Evolutionary conservation across 805 yeast species (phyloP), one percentile per base, ranked within the genome.

Genomic region (Wickerhamiella kurtzmanii): DNA sequence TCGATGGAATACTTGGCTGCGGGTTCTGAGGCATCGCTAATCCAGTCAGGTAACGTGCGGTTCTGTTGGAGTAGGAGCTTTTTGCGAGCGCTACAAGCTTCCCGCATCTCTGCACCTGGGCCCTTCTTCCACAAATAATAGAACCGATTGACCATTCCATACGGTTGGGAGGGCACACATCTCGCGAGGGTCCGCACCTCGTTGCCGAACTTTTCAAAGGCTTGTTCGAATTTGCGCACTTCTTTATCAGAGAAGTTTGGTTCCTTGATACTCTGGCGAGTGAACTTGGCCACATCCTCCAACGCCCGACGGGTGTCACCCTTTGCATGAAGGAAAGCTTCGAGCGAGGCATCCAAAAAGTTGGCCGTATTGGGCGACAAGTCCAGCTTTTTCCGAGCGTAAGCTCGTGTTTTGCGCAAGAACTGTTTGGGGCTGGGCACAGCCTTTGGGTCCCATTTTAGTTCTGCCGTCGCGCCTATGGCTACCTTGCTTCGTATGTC

Each of bases 61-160:
- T n/a, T 4, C n/a, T 38, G 17, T 4, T 37, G 46, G n/a, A 6
- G 6, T 5, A 21, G 4, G n/a, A 35, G 25, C 13, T 17, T 22
- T 35, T 36, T 42, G 18, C 35, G 46, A 6, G 46, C 19, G 19
- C 39, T 2, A 58, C 65, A 84, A 57, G 80, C 78, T 35, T 85
- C 95, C 94, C 96, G 84, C 16, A 86, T 82, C 38, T 61, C 59
- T 51, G 74, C 78, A 0, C 96, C 96, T 40, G 71, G 70, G 0
- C 95, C 81, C 61, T 88, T 88, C 63, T 88, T 88, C 97, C 97
- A 89, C 45, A 85, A 66, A 57, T 89, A 89, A 58, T 86, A 89
- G 60, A 72, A 87, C 48, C 96, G 65, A 1, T 89, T 97, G 52
- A 87, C 70, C 80, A 80, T 83, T 0, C 88, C 74, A 47, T 77